phyloP scores from a whole-genome alignment of 257 asterid genomes.

The Rauvolfia tetraphylla region DNA sequence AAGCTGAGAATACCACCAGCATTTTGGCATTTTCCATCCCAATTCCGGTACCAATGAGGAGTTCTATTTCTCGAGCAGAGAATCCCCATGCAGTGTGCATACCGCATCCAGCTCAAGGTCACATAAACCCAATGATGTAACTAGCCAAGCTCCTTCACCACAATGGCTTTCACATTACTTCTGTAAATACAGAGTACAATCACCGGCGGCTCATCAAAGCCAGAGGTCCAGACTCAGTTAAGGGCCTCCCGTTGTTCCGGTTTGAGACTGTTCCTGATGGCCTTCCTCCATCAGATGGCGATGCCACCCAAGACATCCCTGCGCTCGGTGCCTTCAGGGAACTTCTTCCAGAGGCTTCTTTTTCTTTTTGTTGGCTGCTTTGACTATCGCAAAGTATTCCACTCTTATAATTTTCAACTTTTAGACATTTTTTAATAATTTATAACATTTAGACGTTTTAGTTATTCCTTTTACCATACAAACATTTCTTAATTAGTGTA shows the following conservation, averaged over 20 bases:
- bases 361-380: no score
- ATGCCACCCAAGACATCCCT: slow-evolving; percentile 44
- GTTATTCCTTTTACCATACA: no score
- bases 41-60: slow-evolving; percentile 7
- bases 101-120: slow-evolving; percentile 59
- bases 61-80: slow-evolving; percentile 1
- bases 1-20: background rate
- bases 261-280: slow-evolving; percentile 59
- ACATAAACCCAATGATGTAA: slow-evolving; percentile 51
- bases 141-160: slow-evolving; percentile 45
- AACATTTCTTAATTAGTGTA: no score
- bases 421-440: no score
- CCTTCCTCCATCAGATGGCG: slow-evolving; percentile 36
- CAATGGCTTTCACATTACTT: slow-evolving; percentile 48
- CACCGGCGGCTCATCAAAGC: slow-evolving; percentile 41
- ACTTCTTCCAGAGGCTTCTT: no score
- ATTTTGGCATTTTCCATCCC: background rate
- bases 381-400: no score
- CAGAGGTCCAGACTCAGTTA: slow-evolving; percentile 28
- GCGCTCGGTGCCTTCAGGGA: slow-evolving; percentile 33
- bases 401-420: no score
- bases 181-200: slow-evolving; percentile 49
- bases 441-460: no score
- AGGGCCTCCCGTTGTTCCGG: slow-evolving; percentile 32
- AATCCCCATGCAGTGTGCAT: slow-evolving; percentile 49